Percentiles rank a stretch among this genome's conserved stretches.
These are phyloP conservation scores for Linderniella brevidens DNA, from an alignment of 257 asterid genomes.

Conservation along the genomic window DNA sequence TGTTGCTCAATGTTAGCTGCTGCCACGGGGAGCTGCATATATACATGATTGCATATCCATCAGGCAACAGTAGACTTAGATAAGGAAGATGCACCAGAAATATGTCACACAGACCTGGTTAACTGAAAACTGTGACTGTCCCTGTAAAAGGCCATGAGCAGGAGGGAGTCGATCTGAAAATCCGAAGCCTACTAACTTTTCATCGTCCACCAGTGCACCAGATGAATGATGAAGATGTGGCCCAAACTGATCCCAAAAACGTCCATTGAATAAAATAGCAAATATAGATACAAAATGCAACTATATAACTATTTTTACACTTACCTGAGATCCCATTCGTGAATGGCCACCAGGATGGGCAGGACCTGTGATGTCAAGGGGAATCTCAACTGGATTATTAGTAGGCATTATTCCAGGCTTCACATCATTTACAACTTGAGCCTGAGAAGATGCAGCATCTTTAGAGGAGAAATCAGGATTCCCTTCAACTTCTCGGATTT, in stretches of 20 bases:
- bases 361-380: conserved; percentile 42
- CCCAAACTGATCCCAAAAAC: conserved; percentile 34
- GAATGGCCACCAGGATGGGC: conserved; percentile 58
- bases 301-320: conserved; percentile 12
- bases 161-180: conserved; percentile 80
- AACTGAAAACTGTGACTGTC: conserved; percentile 50
- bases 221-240: conserved; percentile 51
- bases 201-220: conserved; percentile 60
- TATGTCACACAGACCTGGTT: conserved; percentile 42
- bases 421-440: conserved; percentile 42
- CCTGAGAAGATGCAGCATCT: conserved; percentile 63
- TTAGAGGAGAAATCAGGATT: conserved; percentile 96
- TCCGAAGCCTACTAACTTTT: conserved; percentile 58
- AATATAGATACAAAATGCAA: conserved; percentile 6
- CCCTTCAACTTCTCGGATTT: conserved; percentile 75
- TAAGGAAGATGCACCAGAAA: conserved; percentile 4
- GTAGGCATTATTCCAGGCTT: conserved; percentile 54
- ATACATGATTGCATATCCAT: conserved; percentile 8
- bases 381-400: conserved; percentile 58
- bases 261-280: conserved; percentile 10
- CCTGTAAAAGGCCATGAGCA: conserved; percentile 50
- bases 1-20: conserved; percentile 79
- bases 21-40: conserved; percentile 55
- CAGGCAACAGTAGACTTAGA: conserved; percentile 7
- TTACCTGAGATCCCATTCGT: conserved; percentile 54